These are phyloP conservation scores for Geotrichum restrictum DNA, from an alignment of 1,139 yeast genomes.

Conservation along the genomic window DNA sequence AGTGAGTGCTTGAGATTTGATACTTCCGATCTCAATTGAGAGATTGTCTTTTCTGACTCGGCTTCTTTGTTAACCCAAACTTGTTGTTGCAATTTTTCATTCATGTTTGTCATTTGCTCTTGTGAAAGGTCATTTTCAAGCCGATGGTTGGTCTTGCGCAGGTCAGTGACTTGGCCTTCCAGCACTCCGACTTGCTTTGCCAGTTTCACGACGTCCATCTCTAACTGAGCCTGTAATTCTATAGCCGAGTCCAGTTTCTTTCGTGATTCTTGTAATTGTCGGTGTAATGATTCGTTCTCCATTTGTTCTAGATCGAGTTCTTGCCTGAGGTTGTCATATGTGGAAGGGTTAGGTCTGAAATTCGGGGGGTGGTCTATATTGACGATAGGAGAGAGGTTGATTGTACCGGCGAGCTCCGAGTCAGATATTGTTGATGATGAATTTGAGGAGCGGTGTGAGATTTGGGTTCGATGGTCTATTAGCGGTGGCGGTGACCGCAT, in stretches of 20 bases:
- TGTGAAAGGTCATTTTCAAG: conserved; percentile 28
- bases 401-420: background rate
- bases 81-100: conserved; percentile 31
- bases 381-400: background rate
- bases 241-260: conserved; percentile 24
- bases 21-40: conserved; percentile 19
- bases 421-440: conserved; percentile 3
- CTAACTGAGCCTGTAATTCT: conserved; percentile 29
- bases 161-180: conserved; percentile 26
- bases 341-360: background rate
- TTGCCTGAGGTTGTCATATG: conserved; percentile 25
- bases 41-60: conserved; percentile 28
- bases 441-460: background rate
- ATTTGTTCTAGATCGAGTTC: conserved; percentile 31
- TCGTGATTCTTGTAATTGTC: conserved; percentile 25
- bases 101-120: conserved; percentile 34
- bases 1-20: conserved; percentile 3
- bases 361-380: background rate
- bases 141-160: conserved; percentile 27
- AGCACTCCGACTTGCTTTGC: conserved; percentile 26
- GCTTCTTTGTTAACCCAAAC: conserved; percentile 35
- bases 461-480: background rate
- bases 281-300: conserved; percentile 28
- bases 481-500: background rate
- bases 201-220: conserved; percentile 32